Percentiles rank a stretch among this genome's conserved stretches.
Evolutionary conservation across 139 green algal species (phyloP).

Genomic region (Tetraselmis chui): DNA sequence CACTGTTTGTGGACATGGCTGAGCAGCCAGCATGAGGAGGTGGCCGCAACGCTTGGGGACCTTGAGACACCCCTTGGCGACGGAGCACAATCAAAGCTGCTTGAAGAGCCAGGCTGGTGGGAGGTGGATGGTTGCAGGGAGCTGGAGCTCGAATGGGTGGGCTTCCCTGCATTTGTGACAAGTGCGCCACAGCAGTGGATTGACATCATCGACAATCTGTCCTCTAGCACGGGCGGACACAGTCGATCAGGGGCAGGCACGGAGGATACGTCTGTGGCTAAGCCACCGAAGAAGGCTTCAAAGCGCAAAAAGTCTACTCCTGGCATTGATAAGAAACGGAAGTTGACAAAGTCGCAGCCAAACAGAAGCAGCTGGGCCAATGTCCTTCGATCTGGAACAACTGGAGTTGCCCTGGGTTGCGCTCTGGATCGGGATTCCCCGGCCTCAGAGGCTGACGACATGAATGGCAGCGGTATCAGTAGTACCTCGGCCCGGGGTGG

Average conservation of each 20-base stretch:
- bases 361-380: background rate
- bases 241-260: background rate
- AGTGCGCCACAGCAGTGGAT: background rate
- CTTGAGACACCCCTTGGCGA: background rate
- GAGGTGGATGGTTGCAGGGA: background rate
- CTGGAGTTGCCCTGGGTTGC: background rate
- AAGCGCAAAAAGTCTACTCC: background rate
- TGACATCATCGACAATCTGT: background rate
- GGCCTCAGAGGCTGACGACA: too few relatives aligned
- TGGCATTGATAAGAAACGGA: background rate
- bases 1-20: background rate
- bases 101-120: background rate
- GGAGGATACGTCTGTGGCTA: background rate
- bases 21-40: background rate
- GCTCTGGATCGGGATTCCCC: background rate
- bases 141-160: background rate
- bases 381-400: background rate
- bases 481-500: too few relatives aligned
- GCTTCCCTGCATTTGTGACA: background rate
- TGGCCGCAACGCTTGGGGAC: background rate
- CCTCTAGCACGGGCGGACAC: background rate
- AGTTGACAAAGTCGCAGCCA: background rate
- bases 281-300: background rate
- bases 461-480: too few relatives aligned
- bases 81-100: background rate